These are phyloP conservation scores for Conoideocrella luteorostrata DNA, from an alignment of 2,329 filamentous ascomycete genomes.

Conservation along the genomic window DNA sequence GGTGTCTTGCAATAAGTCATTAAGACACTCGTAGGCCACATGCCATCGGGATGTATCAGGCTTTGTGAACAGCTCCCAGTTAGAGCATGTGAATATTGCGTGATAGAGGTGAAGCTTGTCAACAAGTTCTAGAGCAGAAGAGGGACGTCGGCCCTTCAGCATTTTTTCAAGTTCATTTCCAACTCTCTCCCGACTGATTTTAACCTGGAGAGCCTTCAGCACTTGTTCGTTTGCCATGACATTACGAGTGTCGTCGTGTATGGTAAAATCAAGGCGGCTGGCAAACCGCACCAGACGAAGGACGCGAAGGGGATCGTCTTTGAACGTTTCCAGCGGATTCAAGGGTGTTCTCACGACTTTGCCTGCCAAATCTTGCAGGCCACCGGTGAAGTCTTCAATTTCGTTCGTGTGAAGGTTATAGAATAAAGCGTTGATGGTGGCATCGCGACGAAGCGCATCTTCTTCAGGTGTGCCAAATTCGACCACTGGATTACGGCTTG, in stretches of 20 bases:
- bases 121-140: conserved; percentile 56
- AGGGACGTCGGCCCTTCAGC: conserved; percentile 61
- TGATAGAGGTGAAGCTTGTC: conserved; percentile 61
- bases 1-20: conserved; percentile 38
- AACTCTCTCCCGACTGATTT: conserved; percentile 89
- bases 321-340: conserved; percentile 85
- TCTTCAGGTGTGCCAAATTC: conserved; percentile 90
- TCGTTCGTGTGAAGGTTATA: conserved; percentile 78
- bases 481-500: conserved; percentile 28
- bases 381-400: conserved; percentile 82
- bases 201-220: conserved; percentile 68
- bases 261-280: conserved; percentile 72
- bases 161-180: conserved; percentile 88
- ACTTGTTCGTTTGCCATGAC: conserved; percentile 79
- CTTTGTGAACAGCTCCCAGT: conserved; percentile 39
- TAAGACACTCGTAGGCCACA: conserved; percentile 57
- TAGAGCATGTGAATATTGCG: conserved; percentile 67
- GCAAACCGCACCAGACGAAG: conserved; percentile 85
- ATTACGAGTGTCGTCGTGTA: conserved; percentile 60
- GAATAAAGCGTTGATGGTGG: conserved; percentile 92
- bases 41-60: conserved; percentile 58
- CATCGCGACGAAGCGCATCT: conserved; percentile 83
- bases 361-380: conserved; percentile 65
- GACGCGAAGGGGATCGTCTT: conserved; percentile 84
- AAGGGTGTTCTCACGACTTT: conserved; percentile 78